These are phyloP conservation scores for Aspergillus indologenus DNA, from an alignment of 495 filamentous ascomycete species.

Conservation along the genomic window DNA sequence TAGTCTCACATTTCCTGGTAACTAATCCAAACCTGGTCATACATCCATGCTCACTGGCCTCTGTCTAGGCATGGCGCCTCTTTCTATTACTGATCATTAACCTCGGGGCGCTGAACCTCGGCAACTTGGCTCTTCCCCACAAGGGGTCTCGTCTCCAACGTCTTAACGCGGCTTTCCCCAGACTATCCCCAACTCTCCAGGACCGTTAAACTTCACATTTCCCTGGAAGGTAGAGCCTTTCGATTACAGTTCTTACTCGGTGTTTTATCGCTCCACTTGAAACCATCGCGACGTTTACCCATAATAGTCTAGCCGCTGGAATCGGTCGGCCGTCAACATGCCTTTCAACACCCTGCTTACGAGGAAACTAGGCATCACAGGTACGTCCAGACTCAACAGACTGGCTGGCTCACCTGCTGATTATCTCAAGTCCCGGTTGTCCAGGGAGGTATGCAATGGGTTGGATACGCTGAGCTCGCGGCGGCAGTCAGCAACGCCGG, in stretches of 20 bases:
- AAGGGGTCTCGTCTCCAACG: constrained; percentile 20
- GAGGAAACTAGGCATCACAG: constrained; percentile 78
- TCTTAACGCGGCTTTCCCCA: background rate
- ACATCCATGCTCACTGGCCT: no score
- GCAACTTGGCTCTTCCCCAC: constrained; percentile 31
- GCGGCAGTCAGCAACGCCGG: constrained; percentile 94
- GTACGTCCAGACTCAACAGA: constrained; percentile 38
- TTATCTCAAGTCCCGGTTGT: constrained; percentile 78
- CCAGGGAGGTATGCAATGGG: constrained; percentile 96
- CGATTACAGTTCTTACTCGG: no score
- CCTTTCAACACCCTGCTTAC: constrained; percentile 92
- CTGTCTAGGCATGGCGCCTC: background rate
- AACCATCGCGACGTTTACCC: background rate
- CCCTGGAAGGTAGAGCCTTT: no score
- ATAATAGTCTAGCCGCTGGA: background rate
- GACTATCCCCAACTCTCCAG: background rate
- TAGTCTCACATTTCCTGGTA: background rate
- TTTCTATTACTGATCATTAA: constrained; percentile 7
- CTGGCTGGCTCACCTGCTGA: background rate
- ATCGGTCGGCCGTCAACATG: constrained; percentile 50
- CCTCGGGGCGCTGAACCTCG: constrained; percentile 26
- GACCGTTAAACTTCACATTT: background rate
- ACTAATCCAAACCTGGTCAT: no score
- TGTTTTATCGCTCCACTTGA: no score
- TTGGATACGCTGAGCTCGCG: constrained; percentile 86